Percentiles rank a stretch among this genome's conserved stretches.
Evolutionary conservation across 202 grass and related monocot genomes (phyloP).

Genomic region (Sporobolus alterniflorus): DNA sequence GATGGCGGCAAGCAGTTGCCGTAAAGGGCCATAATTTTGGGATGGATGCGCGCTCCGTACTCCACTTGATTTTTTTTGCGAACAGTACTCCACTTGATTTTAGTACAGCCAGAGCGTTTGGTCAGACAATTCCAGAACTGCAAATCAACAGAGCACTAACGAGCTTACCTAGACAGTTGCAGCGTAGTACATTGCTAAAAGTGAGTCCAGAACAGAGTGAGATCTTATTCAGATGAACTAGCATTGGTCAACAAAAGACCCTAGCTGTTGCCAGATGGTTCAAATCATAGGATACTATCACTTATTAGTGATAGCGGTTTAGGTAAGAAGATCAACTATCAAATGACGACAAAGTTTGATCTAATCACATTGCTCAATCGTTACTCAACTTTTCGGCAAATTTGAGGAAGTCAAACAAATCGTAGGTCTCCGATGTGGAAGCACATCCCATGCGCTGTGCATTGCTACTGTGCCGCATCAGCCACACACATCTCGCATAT

Average conservation of each 20-base stretch:
- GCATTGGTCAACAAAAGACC: background rate
- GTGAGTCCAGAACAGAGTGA: background rate
- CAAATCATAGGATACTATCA: background rate
- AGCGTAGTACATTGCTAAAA: background rate
- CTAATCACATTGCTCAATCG: background rate
- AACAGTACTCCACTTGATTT: no score
- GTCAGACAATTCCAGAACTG: background rate
- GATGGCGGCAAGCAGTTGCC: background rate
- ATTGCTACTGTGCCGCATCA: no score
- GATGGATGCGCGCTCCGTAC: background rate
- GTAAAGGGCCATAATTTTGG: background rate
- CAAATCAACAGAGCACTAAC: background rate
- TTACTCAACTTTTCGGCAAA: conserved; percentile 19
- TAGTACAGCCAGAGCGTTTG: background rate
- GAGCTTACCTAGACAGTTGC: background rate
- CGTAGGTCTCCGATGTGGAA: no score
- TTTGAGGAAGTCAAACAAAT: conserved; percentile 23
- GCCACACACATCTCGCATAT: no score
- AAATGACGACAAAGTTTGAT: conserved; percentile 3
- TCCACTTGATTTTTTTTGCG: no score
- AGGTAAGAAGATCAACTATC: background rate
- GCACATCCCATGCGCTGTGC: no score
- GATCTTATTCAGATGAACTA: background rate
- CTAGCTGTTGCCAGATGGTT: background rate
- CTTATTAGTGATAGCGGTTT: background rate